Evolutionary conservation across 345 rosid species (phyloP), one percentile per base, ranked within the genome.

Genomic region (Noccaea bulbosa): DNA sequence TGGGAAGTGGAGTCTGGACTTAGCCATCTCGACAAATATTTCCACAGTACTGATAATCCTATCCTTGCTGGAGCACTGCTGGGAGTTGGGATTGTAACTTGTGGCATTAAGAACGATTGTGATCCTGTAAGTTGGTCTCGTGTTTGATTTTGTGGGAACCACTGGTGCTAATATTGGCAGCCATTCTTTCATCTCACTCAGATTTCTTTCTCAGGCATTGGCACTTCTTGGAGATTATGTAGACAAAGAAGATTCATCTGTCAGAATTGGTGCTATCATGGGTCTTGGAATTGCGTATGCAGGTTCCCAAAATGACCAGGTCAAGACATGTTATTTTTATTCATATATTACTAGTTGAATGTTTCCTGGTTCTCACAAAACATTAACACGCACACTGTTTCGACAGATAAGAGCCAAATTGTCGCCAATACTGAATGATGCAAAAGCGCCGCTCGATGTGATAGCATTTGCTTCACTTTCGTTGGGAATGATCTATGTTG

Each of bases 1-100:
- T 95, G 98, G 97, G 99, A 95, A 69, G 96, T 95, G 12, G 98
- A 95, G 78, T 75, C 90, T 53, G 97, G 99, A 65, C 97, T 95
- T 55, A 59, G 98, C 39, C 98, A 88, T 73, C 80, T 92, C 55
- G 99, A 92, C 62, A 95, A 95, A 72, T 95, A 88, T 78, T 84
- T 95, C 67, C 97, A 95, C 51, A 88, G 91, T 76, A 87, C 75
- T 45, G 98, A 95, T 72, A 92, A 78, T 77, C 88, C 88, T 46
- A 92, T 92, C 43, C 85, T 88, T 74, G 86, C 97, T 63, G 97
- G 98, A 77, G 99, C 99, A 40, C 58, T 95, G 55, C 78, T 95
- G 53, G 99, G 97, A 65, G 97, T 87, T 81, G 98, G 98, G 47
- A 85, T 95, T 40, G 96, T 92, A 50, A 92, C 87, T 53, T 95